Base-by-base conservation (phyloP, 2,329 filamentous ascomycete species). In the Bipolaris zeicola region DNA sequence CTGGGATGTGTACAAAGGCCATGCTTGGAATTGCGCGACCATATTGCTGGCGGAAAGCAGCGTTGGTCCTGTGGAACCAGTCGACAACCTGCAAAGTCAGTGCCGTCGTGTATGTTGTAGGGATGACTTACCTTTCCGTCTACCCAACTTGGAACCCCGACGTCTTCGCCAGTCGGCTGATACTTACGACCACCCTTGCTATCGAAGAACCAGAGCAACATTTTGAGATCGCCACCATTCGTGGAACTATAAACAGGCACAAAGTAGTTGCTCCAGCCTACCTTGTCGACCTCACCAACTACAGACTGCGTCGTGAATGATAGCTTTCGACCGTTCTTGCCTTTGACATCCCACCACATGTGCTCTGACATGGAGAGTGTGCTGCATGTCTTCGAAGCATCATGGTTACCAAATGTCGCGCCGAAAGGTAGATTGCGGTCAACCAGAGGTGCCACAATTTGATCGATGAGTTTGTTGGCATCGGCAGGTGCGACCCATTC, bases 191-290 rank as follows among this genome's bases (percentile, higher is more conserved):
- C 72, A 44, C 69, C 70, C 41, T 63, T 70, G 54, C 68, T 72
- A 66, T 91, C 89, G 64, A 92, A 90, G 75, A 91, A 91, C 87
- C 88, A 92, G 1, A 92, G 77, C 0, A 91, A 63, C 6, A 84
- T 82, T 52, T 55, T 80, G 5, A 73, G 57, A 2, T 63, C 65
- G 13, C 53, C 55, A 6, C 52, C 39, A 78, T 82, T 69, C 2
- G 34, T 50, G 16, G 64, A 66, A n/a, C 58, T 62, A 63, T 82
- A 85, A 2, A 87, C 72, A 0, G 79, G 79, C 6, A 86, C 64
- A 55, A 81, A 85, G 67, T 85, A 86, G 60, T 86, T 87, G 8
- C 81, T 81, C 20, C 65, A 63, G 5, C 73, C 72, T 1, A 72
- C 57, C 16, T 65, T 26, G 6, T 82, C 71, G 1, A 77, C 62